phyloP scores from a whole-genome alignment of 345 rosid species.

The Bruguiera sexangula region DNA sequence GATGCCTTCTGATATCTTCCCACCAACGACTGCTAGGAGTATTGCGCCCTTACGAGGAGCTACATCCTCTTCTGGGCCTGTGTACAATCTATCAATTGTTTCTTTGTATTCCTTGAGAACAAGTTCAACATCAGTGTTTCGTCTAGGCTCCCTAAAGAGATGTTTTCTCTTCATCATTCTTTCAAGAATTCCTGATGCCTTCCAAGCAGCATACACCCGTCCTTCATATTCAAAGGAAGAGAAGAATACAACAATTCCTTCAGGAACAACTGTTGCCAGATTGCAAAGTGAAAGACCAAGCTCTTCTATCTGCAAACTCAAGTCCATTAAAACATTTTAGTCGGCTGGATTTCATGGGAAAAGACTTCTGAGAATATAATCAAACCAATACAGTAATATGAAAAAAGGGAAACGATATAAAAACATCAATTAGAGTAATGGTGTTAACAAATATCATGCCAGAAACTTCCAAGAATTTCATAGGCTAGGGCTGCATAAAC shows the following conservation, averaged over 20 bases:
- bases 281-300: slow-evolving; percentile 82
- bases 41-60: slow-evolving; percentile 62
- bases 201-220: slow-evolving; percentile 75
- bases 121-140: slow-evolving; percentile 54
- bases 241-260: slow-evolving; percentile 89
- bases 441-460: neutral
- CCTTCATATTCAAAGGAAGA: slow-evolving; percentile 87
- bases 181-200: slow-evolving; percentile 63
- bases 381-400: neutral
- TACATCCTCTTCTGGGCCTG: slow-evolving; percentile 22
- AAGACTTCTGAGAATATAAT: neutral
- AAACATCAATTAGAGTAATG: neutral
- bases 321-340: slow-evolving; percentile 10
- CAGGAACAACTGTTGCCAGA: slow-evolving; percentile 71
- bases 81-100: slow-evolving; percentile 41
- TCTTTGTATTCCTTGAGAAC: slow-evolving; percentile 82
- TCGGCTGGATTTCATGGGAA: neutral
- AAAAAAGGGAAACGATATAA: neutral
- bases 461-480: neutral
- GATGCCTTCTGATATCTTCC: slow-evolving; percentile 98
- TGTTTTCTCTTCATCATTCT: slow-evolving; percentile 74
- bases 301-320: slow-evolving; percentile 66
- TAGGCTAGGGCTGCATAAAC: slow-evolving; percentile 19
- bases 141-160: slow-evolving; percentile 85
- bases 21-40: slow-evolving; percentile 88